Percentiles rank a stretch among this genome's conserved stretches.
Evolutionary conservation across 768 basidiomycete species (phyloP).

Genomic region (Phanerodontia chrysosporium): DNA sequence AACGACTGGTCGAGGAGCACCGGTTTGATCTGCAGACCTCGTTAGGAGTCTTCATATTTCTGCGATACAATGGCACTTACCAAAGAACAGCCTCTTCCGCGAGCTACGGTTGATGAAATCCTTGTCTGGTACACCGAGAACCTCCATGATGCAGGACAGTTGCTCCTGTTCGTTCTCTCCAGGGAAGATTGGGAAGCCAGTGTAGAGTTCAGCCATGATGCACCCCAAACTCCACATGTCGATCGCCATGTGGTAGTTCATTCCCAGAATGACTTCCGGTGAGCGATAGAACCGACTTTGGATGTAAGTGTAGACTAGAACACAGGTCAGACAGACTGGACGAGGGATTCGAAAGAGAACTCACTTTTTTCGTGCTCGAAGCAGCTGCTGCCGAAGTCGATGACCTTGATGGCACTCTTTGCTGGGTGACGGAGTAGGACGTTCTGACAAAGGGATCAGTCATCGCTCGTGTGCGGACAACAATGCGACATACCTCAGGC

Average conservation of each 20-base stretch:
- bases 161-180: slow-evolving; percentile 99
- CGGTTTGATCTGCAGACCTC: slow-evolving; percentile 69
- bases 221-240: slow-evolving; percentile 99
- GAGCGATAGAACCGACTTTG: slow-evolving; percentile 99
- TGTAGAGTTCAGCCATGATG: slow-evolving; percentile 94
- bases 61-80: slow-evolving; percentile 38
- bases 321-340: slow-evolving; percentile 9
- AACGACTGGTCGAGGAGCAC: slow-evolving; percentile 88
- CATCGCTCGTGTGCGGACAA: background rate
- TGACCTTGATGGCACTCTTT: slow-evolving; percentile 96
- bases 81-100: slow-evolving; percentile 93
- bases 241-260: slow-evolving; percentile 99
- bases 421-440: slow-evolving; percentile 91
- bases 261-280: slow-evolving; percentile 96
- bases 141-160: slow-evolving; percentile 98
- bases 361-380: slow-evolving; percentile 97
- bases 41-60: slow-evolving; percentile 3
- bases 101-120: slow-evolving; percentile 92
- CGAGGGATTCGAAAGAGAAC: slow-evolving; percentile 19
- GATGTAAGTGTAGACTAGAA: slow-evolving; percentile 94
- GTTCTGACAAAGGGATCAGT: slow-evolving; percentile 54
- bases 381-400: slow-evolving; percentile 98
- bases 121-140: slow-evolving; percentile 92
- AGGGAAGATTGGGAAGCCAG: slow-evolving; percentile 97
- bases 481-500: slow-evolving; percentile 79